Evolutionary conservation across 441 rosid species (phyloP), one percentile per base, ranked within the genome.

Genomic region (Codiaeum variegatum): DNA sequence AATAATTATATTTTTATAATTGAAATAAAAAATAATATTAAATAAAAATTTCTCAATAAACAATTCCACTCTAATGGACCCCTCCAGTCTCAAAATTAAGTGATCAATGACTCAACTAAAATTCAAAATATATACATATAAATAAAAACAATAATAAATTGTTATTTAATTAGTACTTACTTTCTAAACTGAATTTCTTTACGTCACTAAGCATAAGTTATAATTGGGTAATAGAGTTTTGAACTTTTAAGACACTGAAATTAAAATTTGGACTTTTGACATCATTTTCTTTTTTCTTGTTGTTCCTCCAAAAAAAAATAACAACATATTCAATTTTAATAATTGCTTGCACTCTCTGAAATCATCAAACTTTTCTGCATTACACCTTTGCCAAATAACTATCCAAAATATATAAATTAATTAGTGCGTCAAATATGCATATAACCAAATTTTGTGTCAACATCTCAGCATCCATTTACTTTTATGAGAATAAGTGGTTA

Each of bases 101-200:
- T 87, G 89, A 77, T 67, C 1, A 61, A 67, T 66, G 77, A 81
- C 80, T 87, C 89, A 87, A 71, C 75, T 42, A 46, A 63, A 70
- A 72, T 69, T 32, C 63, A 71, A 71, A 32, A 38, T 38, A 9
- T 38, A 38, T 38, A 38, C 10, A 38, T 38, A 38, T 38, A 38
- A 6, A 68, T 49, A 9, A 16, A 67, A 79, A 72, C 74, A n/a
- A n/a, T 47, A 29, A 61, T n/a, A n/a, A 38, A 19, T 42, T 58
- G 7, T 42, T 68, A 32, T 62, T 78, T 28, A 68, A 54, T 69
- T 66, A n/a, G n/a, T n/a, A 40, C 65, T 69, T 76, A 66, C 69
- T 84, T 84, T 85, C 81, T 81, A 76, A 81, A 85, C 84, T 79
- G 73, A 73, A 74, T 65, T 80, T 55, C 73, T 61, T 81, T 9